phyloP scores from a whole-genome alignment of 805 yeast genomes.

The Isabelozyma gotoi region DNA sequence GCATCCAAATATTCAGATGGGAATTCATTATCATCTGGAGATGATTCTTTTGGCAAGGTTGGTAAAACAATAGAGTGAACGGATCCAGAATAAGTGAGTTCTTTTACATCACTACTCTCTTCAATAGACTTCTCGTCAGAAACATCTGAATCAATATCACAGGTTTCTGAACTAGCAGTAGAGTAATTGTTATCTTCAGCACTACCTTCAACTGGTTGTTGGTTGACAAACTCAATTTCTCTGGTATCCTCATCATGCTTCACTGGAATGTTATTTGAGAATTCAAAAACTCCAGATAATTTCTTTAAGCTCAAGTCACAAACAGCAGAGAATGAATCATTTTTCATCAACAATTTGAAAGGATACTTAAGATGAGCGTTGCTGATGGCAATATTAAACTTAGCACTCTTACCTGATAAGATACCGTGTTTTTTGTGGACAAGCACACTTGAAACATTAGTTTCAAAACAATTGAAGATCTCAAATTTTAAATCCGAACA shows the following conservation, averaged over 20 bases:
- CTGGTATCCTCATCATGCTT: conserved; percentile 5
- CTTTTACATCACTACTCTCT: not conserved
- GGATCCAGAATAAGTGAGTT: conserved; percentile 12
- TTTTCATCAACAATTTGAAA: conserved; percentile 26
- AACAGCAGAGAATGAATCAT: conserved; percentile 14
- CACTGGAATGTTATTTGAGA: conserved; percentile 1
- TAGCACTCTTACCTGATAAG: conserved; percentile 26
- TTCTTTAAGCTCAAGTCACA: conserved; percentile 21
- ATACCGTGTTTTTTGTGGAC: conserved; percentile 33
- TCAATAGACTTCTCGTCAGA: not conserved
- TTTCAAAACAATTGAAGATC: conserved; percentile 28
- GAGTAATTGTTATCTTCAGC: conserved; percentile 8
- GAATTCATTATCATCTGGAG: conserved; percentile 6
- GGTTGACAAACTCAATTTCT: conserved; percentile 5
- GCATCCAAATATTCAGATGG: conserved; percentile 22
- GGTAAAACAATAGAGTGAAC: conserved; percentile 31
- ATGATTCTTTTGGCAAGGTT: conserved; percentile 26
- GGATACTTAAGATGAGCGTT: conserved; percentile 34
- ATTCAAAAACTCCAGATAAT: conserved; percentile 20
- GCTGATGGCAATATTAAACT: conserved; percentile 32
- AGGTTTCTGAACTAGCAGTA: conserved; percentile 1
- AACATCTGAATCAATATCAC: not conserved
- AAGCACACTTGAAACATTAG: conserved; percentile 22
- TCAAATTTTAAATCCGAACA: conserved; percentile 29
- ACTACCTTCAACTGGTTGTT: conserved; percentile 6